A percentile compares a stretch with the other conserved stretches of the same genome.
These are phyloP conservation scores for Nakazawaea populi DNA, from an alignment of 805 yeast genomes.

Conservation along the genomic window DNA sequence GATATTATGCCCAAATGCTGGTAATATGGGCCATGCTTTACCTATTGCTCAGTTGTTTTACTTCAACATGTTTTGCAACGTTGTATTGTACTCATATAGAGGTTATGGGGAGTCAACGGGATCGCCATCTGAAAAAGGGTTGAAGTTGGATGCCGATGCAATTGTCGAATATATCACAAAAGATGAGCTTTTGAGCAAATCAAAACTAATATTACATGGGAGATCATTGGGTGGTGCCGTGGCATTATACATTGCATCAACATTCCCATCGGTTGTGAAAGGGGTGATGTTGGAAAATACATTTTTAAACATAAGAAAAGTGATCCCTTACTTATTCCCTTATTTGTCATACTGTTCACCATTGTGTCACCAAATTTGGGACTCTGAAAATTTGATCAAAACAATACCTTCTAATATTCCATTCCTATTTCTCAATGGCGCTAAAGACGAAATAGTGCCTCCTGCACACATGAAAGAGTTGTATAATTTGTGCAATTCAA, in stretches of 20 bases:
- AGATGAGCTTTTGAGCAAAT: conserved; percentile 45
- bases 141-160: conserved; percentile 77
- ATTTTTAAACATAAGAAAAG: conserved; percentile 66
- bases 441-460: conserved; percentile 86
- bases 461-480: conserved; percentile 71
- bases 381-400: conserved; percentile 57
- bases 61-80: conserved; percentile 60
- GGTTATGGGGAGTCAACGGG: conserved; percentile 89
- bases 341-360: conserved; percentile 45
- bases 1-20: conserved; percentile 88
- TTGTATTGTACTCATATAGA: conserved; percentile 79
- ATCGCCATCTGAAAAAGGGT: conserved; percentile 65
- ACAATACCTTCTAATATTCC: conserved; percentile 51
- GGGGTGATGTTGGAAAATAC: conserved; percentile 85
- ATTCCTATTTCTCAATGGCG: conserved; percentile 64
- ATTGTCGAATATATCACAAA: conserved; percentile 52
- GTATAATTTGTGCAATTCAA: conserved; percentile 44
- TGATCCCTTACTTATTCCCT: conserved; percentile 73
- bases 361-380: conserved; percentile 80
- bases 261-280: conserved; percentile 40
- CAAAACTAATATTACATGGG: conserved; percentile 70
- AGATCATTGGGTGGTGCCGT: conserved; percentile 95
- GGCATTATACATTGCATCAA: conserved; percentile 72
- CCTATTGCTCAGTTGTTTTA: conserved; percentile 74
- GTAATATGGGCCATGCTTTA: conserved; percentile 87